phyloP scores from a whole-genome alignment of 495 filamentous ascomycete genomes.

The Penicillium nucicola region DNA sequence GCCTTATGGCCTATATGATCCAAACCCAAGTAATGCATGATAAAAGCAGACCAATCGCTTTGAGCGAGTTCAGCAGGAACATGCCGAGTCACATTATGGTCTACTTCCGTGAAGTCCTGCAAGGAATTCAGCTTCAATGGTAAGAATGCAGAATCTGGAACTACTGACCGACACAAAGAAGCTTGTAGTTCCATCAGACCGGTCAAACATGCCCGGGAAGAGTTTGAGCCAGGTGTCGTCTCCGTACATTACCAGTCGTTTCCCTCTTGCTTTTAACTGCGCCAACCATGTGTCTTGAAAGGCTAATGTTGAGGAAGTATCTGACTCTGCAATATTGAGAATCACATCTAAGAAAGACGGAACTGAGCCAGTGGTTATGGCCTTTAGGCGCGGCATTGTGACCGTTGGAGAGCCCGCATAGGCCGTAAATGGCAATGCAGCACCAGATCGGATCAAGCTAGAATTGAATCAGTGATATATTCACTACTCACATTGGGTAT shows the following conservation, averaged over 20 bases:
- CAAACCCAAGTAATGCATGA: slow-evolving; percentile 92
- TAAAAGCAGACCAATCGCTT: slow-evolving; percentile 87
- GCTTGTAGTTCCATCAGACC: slow-evolving; percentile 88
- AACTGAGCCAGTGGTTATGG: slow-evolving; percentile 93
- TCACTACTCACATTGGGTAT: background rate
- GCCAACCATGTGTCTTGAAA: slow-evolving; percentile 93
- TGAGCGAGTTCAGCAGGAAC: slow-evolving; percentile 68
- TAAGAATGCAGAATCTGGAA: slow-evolving; percentile 4
- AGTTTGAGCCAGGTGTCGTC: slow-evolving; percentile 99
- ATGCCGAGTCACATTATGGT: slow-evolving; percentile 95
- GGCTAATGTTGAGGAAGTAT: slow-evolving; percentile 80
- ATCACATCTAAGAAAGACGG: slow-evolving; percentile 97
- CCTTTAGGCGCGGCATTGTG: slow-evolving; percentile 97
- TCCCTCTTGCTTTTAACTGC: slow-evolving; percentile 75
- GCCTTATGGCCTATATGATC: slow-evolving; percentile 98
- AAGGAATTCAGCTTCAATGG: slow-evolving; percentile 20
- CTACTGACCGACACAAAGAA: slow-evolving; percentile 93
- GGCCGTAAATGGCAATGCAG: slow-evolving; percentile 88
- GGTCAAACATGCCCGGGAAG: slow-evolving; percentile 82
- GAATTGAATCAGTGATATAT: slow-evolving; percentile 5
- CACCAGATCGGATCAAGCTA: slow-evolving; percentile 80
- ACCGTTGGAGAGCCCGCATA: slow-evolving; percentile 96
- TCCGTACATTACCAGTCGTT: slow-evolving; percentile 88
- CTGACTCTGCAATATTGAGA: slow-evolving; percentile 92
- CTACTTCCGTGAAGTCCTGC: slow-evolving; percentile 98